These are phyloP conservation scores for Umbelopsis sp. DNA, from an alignment of 371 early-diverging fungal genomes.

Conservation along the genomic window DNA sequence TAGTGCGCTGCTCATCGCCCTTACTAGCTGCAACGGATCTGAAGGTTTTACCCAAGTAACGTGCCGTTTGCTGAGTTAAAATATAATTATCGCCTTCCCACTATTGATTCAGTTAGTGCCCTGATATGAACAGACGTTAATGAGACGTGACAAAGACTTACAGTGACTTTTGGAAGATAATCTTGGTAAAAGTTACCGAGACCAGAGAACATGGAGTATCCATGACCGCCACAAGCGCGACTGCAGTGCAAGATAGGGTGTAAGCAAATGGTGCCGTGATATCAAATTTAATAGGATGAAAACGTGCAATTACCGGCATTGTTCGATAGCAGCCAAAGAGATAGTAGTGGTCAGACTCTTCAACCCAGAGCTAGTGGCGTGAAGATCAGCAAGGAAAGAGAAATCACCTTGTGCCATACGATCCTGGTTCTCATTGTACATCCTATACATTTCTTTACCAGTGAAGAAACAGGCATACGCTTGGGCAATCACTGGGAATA, in stretches of 20 bases:
- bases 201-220: constrained; percentile 82
- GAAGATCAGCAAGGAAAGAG: constrained; percentile 75
- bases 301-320: constrained; percentile 41
- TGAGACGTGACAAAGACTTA: constrained; percentile 19
- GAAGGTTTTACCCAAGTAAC: constrained; percentile 67
- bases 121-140: no score
- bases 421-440: constrained; percentile 69
- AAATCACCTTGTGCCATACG: constrained; percentile 75
- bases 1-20: constrained; percentile 33
- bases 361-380: constrained; percentile 84
- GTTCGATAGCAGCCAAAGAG: constrained; percentile 76
- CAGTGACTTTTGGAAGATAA: constrained; percentile 75
- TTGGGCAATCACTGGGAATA: constrained; percentile 80
- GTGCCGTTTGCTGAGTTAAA: constrained; percentile 78
- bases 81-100: constrained; percentile 90
- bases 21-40: constrained; percentile 44
- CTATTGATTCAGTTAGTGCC: constrained; percentile 23
- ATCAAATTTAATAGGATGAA: background rate
- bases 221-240: constrained; percentile 88
- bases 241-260: constrained; percentile 24
- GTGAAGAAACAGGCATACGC: constrained; percentile 81
- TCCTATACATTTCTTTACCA: constrained; percentile 68
- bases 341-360: constrained; percentile 82
- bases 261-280: background rate
- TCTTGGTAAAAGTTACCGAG: constrained; percentile 74